Base-by-base conservation (phyloP, 148 eudicot species). In the Fagopyrum homotropicum region DNA sequence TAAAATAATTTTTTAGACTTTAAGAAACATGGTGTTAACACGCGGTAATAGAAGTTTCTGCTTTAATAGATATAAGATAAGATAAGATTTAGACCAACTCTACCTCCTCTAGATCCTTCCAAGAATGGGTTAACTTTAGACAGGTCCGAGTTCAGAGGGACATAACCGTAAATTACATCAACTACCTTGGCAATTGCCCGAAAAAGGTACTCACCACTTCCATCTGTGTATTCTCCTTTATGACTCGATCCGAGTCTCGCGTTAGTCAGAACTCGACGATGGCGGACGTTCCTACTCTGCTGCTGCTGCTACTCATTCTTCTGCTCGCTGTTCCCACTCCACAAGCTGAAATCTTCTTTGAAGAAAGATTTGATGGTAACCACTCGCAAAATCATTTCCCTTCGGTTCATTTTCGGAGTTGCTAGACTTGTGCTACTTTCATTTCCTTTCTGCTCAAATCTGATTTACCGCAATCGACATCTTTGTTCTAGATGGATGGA, bases 321-420 rank as follows among this genome's bases (percentile, higher is more conserved):
- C 71, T 66, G n/a, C 47, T 66, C 47, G 71, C 71, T 66, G 6
- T 66, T 0, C 45, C 45, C 71, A 43, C 83, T 12, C 51, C 80
- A 44, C 69, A 64, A 15, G 82, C 84, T 45, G 86, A 84, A 63
- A 76, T 88, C 48, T 73, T 88, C 77, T 88, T 88, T 69, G 89
- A 88, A 80, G 91, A 88, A 45, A 76, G 72, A 51, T 88, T 88
- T 77, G 89, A 88, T 51, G 89, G 89, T 88, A 86, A 56, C 5
- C 11, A 63, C 44, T 30, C 45, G 7, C 1, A 12, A 7, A 66
- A n/a, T 66, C 19, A 17, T 66, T 7, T 43, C 47, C 5, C 47
- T 66, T 9, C 4, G 19, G 7, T 43, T 47, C 5, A 43, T 12
- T 61, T 55, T 14, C 1, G 48, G 64, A 55, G 69, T 73, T 73